Evolutionary conservation across 2,329 filamentous ascomycete species (phyloP), one percentile per base, ranked within the genome.

Genomic region (Polytolypa hystricis): DNA sequence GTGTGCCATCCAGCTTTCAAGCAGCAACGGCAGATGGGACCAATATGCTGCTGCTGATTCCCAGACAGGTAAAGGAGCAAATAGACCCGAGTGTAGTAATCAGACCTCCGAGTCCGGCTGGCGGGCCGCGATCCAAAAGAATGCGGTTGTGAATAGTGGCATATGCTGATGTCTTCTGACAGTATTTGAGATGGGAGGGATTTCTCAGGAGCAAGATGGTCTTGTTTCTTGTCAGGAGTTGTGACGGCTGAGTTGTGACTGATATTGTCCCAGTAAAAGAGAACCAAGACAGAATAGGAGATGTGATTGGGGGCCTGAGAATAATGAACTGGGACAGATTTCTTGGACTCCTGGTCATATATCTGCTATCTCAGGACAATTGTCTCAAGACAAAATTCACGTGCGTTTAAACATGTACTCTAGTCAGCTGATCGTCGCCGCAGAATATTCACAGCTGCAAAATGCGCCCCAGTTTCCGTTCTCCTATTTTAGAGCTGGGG

Each of bases 31-130:
- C 15, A 16, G 27, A 30, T 19, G 26, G 35, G 25, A 4, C 17
- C 14, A 37, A 37, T 31, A 16, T 10, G 21, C 19, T 37, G 18
- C 27, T 37, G n/a, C 20, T 37, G 27, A 37, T 37, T 37, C 2
- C 26, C 25, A 30, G 25, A 16, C 11, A 31, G 30, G 16, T n/a
- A 4, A 31, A 19, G 30, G 30, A 31, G 8, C 30, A 31, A 31
- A 16, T 25, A 25, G 21, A 25, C 7, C 7, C 7, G n/a, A n/a
- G n/a, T n/a, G n/a, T n/a, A n/a, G 7, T 7, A 7, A 25, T 25
- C n/a, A 25, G 21, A 25, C 21, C n/a, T 7, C 21, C 21, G 7
- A 25, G 21, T 25, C 7, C 21, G 7, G 21, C 21, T 25, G 21
- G 21, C 21, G n/a, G 21, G n/a, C 21, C n/a, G n/a, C n/a, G n/a